These are phyloP conservation scores for Phytopythium kandeliae DNA, from an alignment of 352 stramenopile species.

Conservation along the genomic window DNA sequence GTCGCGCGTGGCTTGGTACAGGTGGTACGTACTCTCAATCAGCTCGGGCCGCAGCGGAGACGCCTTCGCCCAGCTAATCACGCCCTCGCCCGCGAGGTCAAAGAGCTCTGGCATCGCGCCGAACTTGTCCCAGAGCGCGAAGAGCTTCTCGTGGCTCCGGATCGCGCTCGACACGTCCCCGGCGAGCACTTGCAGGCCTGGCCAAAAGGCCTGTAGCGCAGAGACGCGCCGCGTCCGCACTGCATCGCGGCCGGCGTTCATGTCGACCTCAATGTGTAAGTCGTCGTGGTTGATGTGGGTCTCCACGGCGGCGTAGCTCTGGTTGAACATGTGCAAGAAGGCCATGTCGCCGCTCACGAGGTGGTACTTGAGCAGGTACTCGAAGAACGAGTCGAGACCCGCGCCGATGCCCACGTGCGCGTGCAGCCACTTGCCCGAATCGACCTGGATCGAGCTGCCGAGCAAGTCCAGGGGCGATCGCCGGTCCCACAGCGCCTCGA, in stretches of 20 bases:
- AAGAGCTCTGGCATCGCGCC: conserved; percentile 95
- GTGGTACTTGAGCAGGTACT: conserved; percentile 98
- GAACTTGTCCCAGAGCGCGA: conserved; percentile 93
- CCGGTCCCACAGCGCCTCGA: conserved; percentile 74
- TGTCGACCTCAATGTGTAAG: conserved; percentile 85
- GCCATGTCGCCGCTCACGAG: conserved; percentile 91
- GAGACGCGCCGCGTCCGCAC: conserved; percentile 66
- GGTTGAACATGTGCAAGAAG: conserved; percentile 92
- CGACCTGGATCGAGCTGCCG: conserved; percentile 93
- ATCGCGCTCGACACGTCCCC: conserved; percentile 90
- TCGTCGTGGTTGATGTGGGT: conserved; percentile 67
- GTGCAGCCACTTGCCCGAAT: conserved; percentile 78
- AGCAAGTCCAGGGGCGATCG: conserved; percentile 87
- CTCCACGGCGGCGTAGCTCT: conserved; percentile 73
- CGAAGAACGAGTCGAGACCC: conserved; percentile 97
- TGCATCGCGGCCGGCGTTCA: conserved; percentile 57
- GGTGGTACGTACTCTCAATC: conserved; percentile 96
- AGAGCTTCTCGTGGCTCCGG: conserved; percentile 91
- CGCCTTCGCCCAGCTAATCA: conserved; percentile 74
- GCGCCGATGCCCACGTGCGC: conserved; percentile 84
- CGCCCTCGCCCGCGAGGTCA: conserved; percentile 51
- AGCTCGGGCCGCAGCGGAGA: conserved; percentile 96
- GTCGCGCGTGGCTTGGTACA: conserved; percentile 89
- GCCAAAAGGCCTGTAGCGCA: conserved; percentile 96
- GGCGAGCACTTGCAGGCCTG: conserved; percentile 92